Percentiles rank a stretch among this genome's conserved stretches.
These are phyloP conservation scores for Knufia fluminis DNA, from an alignment of 2,329 filamentous ascomycete genomes.

Conservation along the genomic window DNA sequence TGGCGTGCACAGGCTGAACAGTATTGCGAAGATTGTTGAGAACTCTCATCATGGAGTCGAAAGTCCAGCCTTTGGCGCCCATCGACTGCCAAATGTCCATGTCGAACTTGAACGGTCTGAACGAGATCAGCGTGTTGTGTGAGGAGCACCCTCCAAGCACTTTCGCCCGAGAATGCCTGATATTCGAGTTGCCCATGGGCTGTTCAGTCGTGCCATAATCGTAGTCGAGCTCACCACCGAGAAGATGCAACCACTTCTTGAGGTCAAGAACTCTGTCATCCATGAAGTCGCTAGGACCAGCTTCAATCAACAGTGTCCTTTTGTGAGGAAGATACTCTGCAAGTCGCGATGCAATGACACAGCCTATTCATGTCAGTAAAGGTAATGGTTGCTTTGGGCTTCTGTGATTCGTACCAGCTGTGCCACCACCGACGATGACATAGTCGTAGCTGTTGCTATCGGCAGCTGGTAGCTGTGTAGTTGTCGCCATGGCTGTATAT, in stretches of 20 bases:
- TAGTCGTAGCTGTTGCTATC: constrained; percentile 68
- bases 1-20: constrained; percentile 76
- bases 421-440: constrained; percentile 76
- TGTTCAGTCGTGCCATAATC: constrained; percentile 86
- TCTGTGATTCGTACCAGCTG: constrained; percentile 39
- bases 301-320: constrained; percentile 75
- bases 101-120: constrained; percentile 84
- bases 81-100: constrained; percentile 72
- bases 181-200: constrained; percentile 78
- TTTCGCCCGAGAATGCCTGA: constrained; percentile 85
- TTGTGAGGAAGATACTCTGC: constrained; percentile 76
- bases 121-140: constrained; percentile 89
- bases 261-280: constrained; percentile 79
- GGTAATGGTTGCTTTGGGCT: constrained; percentile 6
- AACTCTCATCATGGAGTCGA: constrained; percentile 71
- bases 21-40: constrained; percentile 80
- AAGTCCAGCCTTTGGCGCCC: constrained; percentile 78
- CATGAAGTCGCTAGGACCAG: constrained; percentile 79
- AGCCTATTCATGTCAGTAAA: constrained; percentile 42
- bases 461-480: constrained; percentile 54
- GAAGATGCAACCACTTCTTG: constrained; percentile 74
- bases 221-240: constrained; percentile 83
- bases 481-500: constrained; percentile 48
- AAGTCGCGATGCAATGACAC: constrained; percentile 70
- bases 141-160: constrained; percentile 87